A percentile compares a stretch with the other conserved stretches of the same genome.
phyloP scores from a whole-genome alignment of 805 yeast genomes.

The Maudiozyma saulgeensis region DNA sequence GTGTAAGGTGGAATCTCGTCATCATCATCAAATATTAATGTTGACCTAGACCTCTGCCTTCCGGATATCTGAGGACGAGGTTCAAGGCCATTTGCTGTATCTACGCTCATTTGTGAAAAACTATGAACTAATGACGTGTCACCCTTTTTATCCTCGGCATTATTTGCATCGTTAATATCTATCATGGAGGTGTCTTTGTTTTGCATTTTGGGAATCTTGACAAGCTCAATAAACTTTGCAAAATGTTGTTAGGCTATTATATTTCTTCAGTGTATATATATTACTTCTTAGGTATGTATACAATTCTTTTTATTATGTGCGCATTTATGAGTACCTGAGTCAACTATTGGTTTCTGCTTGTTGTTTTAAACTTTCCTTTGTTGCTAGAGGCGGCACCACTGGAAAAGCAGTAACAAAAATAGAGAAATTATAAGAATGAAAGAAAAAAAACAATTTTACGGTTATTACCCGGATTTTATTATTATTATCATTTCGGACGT shows the following conservation, averaged over 20 bases:
- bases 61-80: constrained; percentile 28
- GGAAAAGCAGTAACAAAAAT: too few relatives aligned
- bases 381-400: background rate
- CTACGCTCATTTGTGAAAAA: constrained; percentile 29
- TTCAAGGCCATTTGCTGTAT: constrained; percentile 18
- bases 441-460: too few relatives aligned
- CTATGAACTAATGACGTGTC: constrained; percentile 19
- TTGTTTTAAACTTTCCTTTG: background rate
- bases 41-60: constrained; percentile 44
- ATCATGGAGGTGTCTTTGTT: constrained; percentile 23
- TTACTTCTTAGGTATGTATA: too few relatives aligned
- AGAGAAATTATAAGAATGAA: too few relatives aligned
- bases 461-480: too few relatives aligned
- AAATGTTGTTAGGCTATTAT: too few relatives aligned
- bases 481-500: too few relatives aligned
- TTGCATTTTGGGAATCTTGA: background rate
- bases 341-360: background rate
- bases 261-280: too few relatives aligned
- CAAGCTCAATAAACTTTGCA: too few relatives aligned
- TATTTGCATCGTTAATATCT: constrained; percentile 18
- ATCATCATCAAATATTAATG: constrained; percentile 58
- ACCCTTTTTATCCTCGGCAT: constrained; percentile 1
- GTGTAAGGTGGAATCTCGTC: constrained; percentile 40
- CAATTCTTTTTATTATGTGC: background rate
- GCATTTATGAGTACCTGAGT: background rate